These are phyloP conservation scores for Penicillium riverlandense DNA, from an alignment of 495 filamentous ascomycete species.

Conservation along the genomic window DNA sequence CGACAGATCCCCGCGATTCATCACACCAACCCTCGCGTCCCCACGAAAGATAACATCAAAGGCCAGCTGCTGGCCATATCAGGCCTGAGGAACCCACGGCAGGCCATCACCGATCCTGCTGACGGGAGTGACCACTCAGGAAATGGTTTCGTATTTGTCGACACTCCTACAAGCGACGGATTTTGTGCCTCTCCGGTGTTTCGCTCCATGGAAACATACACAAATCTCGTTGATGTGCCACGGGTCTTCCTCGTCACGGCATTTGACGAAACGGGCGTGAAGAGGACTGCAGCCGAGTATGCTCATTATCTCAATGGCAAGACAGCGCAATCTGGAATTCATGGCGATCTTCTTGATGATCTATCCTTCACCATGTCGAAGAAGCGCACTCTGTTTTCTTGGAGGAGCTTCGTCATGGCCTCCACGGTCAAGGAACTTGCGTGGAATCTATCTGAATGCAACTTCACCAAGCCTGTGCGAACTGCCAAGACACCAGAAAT, in stretches of 20 bases:
- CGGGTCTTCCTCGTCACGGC: conserved; percentile 19
- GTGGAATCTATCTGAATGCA: conserved; percentile 8
- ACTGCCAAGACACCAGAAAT: conserved; percentile 5
- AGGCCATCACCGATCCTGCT: conserved; percentile 1
- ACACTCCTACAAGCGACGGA: conserved; percentile 8
- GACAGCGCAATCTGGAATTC: background rate
- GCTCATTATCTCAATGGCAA: conserved; percentile 12
- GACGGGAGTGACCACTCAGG: conserved; percentile 6
- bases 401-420: conserved; percentile 17
- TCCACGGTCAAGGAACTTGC: conserved; percentile 15
- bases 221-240: conserved; percentile 5
- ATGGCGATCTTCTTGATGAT: conserved; percentile 11
- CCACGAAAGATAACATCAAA: background rate
- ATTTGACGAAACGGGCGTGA: conserved; percentile 24
- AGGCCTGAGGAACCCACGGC: background rate
- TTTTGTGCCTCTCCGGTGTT: conserved; percentile 1
- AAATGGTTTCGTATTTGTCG: background rate
- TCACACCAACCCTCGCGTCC: conserved; percentile 2
- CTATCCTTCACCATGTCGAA: conserved; percentile 18
- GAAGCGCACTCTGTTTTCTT: conserved; percentile 16
- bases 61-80: background rate
- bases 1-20: conserved; percentile 4
- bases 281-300: conserved; percentile 14
- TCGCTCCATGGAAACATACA: background rate
- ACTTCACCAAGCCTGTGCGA: conserved; percentile 11